Evolutionary conservation across 345 rosid genomes (phyloP).

Genomic region (Barbarea vulgaris): DNA sequence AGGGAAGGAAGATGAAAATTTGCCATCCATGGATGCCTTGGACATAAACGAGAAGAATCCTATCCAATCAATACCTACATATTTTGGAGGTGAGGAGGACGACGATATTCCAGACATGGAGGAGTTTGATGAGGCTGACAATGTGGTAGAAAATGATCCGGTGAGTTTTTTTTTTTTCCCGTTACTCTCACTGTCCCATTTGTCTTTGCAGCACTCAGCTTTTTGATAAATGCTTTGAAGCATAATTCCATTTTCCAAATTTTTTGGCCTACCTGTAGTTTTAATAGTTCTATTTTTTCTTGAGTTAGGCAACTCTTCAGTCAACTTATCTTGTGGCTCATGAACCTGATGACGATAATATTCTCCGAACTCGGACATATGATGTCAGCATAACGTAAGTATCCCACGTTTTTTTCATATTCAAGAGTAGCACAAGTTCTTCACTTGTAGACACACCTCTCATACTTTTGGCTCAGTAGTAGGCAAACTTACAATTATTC

Average conservation of each 20-base stretch:
- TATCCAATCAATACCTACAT: conserved; percentile 72
- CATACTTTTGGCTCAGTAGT: not conserved
- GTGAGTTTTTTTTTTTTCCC: conserved; percentile 45
- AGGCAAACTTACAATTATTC: not conserved
- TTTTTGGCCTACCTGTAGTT: conserved; percentile 7
- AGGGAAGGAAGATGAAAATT: conserved; percentile 69
- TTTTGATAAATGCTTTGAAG: not conserved
- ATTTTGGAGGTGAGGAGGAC: conserved; percentile 84
- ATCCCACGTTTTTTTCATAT: not conserved
- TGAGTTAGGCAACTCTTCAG: conserved; percentile 79
- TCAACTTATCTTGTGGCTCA: conserved; percentile 76
- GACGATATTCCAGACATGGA: conserved; percentile 97
- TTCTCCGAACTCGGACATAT: conserved; percentile 91
- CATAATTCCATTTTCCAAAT: not conserved
- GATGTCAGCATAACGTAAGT: conserved; percentile 98
- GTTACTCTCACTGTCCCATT: not conserved
- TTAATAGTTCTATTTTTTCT: not conserved
- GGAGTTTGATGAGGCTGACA: conserved; percentile 78
- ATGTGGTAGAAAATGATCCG: conserved; percentile 69
- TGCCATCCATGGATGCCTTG: conserved; percentile 87
- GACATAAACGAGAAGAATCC: conserved; percentile 58
- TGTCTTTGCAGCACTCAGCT: conserved; percentile 19
- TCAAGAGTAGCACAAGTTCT: not conserved
- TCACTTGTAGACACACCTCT: not conserved
- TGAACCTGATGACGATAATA: conserved; percentile 90